A percentile compares a stretch with the other conserved stretches of the same genome.
Evolutionary conservation across 768 basidiomycete genomes (phyloP).

Genomic region (Psilocybe subaeruginosa): DNA sequence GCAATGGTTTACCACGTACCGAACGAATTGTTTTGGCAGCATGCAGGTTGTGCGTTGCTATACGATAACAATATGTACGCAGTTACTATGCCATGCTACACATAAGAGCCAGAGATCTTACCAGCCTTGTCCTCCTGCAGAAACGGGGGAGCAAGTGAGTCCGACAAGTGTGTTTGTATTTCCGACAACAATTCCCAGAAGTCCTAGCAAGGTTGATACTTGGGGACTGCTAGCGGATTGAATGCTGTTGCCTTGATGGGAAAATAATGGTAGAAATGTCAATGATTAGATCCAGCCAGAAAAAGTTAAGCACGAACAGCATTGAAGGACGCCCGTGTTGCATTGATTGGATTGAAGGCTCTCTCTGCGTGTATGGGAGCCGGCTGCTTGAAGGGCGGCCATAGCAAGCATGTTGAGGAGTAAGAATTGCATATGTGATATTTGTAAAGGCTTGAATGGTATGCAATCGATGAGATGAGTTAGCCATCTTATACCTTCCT

Average conservation of each 20-base stretch:
- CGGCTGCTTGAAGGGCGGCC: no score
- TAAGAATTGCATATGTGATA: no score
- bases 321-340: neutral
- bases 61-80: neutral
- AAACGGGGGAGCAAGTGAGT: neutral
- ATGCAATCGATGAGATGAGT: no score
- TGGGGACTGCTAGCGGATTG: neutral
- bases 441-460: no score
- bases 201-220: neutral
- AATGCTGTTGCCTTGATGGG: neutral
- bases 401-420: no score
- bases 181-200: neutral
- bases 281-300: no score
- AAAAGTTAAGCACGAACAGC: neutral
- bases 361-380: no score
- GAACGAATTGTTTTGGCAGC: neutral
- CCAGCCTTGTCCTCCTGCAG: neutral
- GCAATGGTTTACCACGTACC: neutral
- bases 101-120: neutral
- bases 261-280: no score
- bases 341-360: no score
- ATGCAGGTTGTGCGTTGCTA: neutral
- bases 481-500: no score
- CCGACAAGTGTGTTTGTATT: neutral
- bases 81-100: no score